Percentiles rank a stretch among this genome's conserved stretches.
These are phyloP conservation scores for Dryas alaskensis DNA, from an alignment of 306 rosid species.

Conservation along the genomic window DNA sequence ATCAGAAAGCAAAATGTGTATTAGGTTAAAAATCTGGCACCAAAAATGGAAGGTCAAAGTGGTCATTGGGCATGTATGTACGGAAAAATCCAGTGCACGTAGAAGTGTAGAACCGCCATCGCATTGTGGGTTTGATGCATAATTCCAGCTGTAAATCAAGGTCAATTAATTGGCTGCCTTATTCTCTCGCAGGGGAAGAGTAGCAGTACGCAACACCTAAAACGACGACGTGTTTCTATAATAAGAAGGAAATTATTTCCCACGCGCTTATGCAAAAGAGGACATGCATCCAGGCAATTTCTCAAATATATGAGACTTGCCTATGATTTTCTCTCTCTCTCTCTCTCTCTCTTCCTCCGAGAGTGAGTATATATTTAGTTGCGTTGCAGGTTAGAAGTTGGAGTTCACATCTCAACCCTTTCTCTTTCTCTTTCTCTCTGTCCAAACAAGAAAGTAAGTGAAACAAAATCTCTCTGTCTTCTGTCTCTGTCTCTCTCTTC, in stretches of 20 bases:
- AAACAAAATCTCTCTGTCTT: neutral
- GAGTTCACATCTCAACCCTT: constrained; percentile 34
- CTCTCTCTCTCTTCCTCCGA: neutral
- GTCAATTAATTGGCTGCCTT: neutral
- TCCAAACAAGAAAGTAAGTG: constrained; percentile 19
- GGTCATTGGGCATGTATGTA: neutral
- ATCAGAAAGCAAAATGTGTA: neutral
- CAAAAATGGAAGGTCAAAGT: constrained; percentile 5
- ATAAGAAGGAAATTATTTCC: neutral
- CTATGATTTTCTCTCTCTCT: neutral
- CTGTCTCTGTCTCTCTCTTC: constrained; percentile 16
- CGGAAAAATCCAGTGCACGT: neutral
- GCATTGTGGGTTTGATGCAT: neutral
- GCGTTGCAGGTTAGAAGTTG: constrained; percentile 57
- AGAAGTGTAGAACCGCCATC: neutral
- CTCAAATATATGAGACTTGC: neutral
- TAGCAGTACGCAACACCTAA: neutral
- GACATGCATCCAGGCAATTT: no score
- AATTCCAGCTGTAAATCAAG: constrained; percentile 12
- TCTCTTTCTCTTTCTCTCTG: constrained; percentile 23
- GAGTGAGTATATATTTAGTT: constrained; percentile 44
- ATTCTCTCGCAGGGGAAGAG: neutral
- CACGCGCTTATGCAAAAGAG: neutral
- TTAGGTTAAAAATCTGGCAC: neutral
- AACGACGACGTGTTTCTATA: neutral